These are phyloP conservation scores for Polytolypa hystricis DNA, from an alignment of 2,329 filamentous ascomycete genomes.

Conservation along the genomic window DNA sequence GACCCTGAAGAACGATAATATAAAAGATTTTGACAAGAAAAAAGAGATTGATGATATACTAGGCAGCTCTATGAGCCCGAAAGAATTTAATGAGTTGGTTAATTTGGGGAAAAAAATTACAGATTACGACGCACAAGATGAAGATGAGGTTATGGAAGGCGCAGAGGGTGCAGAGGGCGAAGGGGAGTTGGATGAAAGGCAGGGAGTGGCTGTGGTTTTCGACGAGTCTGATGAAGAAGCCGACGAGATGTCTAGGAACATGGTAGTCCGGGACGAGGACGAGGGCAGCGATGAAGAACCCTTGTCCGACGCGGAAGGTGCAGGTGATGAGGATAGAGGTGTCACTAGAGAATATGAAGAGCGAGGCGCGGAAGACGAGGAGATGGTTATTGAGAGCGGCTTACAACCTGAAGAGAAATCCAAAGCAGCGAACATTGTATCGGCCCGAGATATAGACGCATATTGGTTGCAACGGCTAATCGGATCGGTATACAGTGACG, in stretches of 20 bases:
- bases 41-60: constrained; percentile 92
- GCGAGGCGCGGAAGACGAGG: constrained; percentile 43
- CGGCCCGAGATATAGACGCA: constrained; percentile 85
- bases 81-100: constrained; percentile 93
- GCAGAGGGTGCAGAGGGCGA: constrained; percentile 54
- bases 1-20: constrained; percentile 82
- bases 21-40: constrained; percentile 98
- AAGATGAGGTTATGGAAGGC: constrained; percentile 75
- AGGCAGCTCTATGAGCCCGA: constrained; percentile 67
- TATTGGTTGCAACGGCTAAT: constrained; percentile 96
- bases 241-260: constrained; percentile 62
- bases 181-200: constrained; percentile 77
- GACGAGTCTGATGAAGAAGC: constrained; percentile 85
- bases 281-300: constrained; percentile 70
- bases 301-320: constrained; percentile 48
- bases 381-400: constrained; percentile 72
- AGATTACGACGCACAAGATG: constrained; percentile 92
- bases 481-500: constrained; percentile 75
- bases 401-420: constrained; percentile 34
- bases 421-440: constrained; percentile 48
- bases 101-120: constrained; percentile 98
- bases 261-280: constrained; percentile 77
- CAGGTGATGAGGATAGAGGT: constrained; percentile 38
- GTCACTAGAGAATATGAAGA: constrained; percentile 32
- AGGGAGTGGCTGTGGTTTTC: constrained; percentile 96